Conservation (phyloP, 306 rosid species). For the Herpetospermum pedunculosum region DNA sequence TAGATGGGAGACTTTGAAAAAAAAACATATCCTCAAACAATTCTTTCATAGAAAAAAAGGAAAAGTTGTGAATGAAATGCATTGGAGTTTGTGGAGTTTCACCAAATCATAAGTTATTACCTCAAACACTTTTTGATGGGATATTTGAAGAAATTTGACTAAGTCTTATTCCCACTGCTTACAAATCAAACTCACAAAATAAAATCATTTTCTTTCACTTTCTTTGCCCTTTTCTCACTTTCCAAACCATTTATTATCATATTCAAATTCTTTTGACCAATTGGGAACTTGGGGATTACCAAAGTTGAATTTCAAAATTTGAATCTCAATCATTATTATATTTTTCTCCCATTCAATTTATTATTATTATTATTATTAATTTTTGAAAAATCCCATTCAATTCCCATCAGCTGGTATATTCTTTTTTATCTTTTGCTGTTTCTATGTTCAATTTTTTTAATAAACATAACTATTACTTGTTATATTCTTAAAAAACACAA, state of each 20-base stretch:
- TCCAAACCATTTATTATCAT: neutral
- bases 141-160: neutral
- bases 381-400: too few species aligned
- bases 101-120: neutral
- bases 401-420: neutral
- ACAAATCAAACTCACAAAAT: neutral
- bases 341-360: neutral
- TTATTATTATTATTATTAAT: too few species aligned
- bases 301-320: neutral
- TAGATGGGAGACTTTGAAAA: too few species aligned
- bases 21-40: too few species aligned
- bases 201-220: slow-evolving; percentile 4
- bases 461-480: neutral
- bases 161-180: neutral
- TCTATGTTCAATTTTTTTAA: neutral
- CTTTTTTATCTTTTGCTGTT: neutral
- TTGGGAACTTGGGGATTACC: neutral
- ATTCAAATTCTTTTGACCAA: neutral
- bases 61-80: too few species aligned
- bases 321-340: neutral
- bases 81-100: neutral
- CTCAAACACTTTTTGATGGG: neutral
- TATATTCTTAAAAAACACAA: too few species aligned
- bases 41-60: too few species aligned
- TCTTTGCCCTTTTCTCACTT: neutral